Percentiles rank a stretch among this genome's conserved stretches.
phyloP scores from a whole-genome alignment of 257 asterid species.

The Solanum bukasovii region DNA sequence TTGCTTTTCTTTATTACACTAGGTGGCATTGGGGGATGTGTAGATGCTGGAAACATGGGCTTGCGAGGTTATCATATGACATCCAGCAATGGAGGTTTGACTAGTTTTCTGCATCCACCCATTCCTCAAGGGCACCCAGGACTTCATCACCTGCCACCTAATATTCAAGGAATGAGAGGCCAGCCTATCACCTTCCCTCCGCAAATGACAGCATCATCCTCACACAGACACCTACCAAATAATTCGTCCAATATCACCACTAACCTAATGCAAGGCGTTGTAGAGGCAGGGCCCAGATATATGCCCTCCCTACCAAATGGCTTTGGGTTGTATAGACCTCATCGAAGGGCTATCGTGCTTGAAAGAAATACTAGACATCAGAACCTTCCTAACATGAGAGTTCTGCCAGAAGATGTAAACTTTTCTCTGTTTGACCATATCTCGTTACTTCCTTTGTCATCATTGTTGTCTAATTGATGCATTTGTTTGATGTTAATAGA shows the following conservation, averaged over 20 bases:
- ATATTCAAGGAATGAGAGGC: constrained; percentile 46
- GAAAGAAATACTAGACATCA: constrained; percentile 41
- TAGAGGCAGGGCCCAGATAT: constrained; percentile 39
- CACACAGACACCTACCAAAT: constrained; percentile 30
- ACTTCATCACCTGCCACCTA: constrained; percentile 36
- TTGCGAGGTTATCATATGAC: constrained; percentile 44
- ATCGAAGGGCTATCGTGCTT: constrained; percentile 40
- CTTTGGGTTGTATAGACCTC: constrained; percentile 49
- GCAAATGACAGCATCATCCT: constrained; percentile 42
- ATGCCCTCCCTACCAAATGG: constrained; percentile 46
- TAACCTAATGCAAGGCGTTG: constrained; percentile 35
- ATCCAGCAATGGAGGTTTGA: constrained; percentile 24
- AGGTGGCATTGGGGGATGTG: constrained; percentile 31
- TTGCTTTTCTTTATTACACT: neutral
- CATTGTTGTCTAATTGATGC: neutral
- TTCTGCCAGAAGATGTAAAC: constrained; percentile 78
- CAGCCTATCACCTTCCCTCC: constrained; percentile 37
- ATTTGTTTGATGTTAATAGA: neutral
- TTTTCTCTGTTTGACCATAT: constrained; percentile 1
- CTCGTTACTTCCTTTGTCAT: neutral
- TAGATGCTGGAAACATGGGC: constrained; percentile 36
- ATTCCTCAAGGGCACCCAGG: constrained; percentile 43
- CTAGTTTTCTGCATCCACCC: constrained; percentile 35
- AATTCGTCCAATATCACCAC: constrained; percentile 18
- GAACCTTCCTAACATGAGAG: constrained; percentile 56